A percentile compares a stretch with the other conserved stretches of the same genome.
phyloP scores from a whole-genome alignment of 139 green algal genomes.

The Ettlia oleoabundans region DNA sequence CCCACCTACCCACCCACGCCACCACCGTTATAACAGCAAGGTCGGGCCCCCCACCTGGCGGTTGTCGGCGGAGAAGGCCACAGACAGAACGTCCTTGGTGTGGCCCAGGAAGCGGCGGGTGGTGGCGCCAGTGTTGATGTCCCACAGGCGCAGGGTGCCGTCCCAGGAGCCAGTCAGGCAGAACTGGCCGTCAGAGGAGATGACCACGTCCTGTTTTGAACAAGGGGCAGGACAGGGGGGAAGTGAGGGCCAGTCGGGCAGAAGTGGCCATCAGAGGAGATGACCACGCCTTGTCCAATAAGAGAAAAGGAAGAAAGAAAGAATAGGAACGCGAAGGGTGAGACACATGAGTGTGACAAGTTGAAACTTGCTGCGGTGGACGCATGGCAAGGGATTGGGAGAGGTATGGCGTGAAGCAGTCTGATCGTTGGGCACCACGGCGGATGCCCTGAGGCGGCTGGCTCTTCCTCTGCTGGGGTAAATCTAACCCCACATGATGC shows the following conservation, averaged over 20 bases:
- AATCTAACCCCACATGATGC: no score
- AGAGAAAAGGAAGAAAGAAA: no score
- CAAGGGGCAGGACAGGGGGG: no score
- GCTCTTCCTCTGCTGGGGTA: no score
- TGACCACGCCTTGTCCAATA: conserved; percentile 92
- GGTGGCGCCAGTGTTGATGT: conserved; percentile 96
- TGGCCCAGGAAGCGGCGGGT: conserved; percentile 98
- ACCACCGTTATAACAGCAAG: no score
- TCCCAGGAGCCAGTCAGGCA: conserved; percentile 98
- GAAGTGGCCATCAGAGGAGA: conserved; percentile 99
- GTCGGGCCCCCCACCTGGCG: conserved; percentile 78
- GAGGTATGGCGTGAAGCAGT: no score
- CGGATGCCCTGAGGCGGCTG: no score
- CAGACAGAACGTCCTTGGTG: conserved; percentile 98
- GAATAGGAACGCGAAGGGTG: no score
- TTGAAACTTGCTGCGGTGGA: no score
- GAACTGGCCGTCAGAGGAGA: conserved; percentile 99
- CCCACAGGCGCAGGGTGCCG: conserved; percentile 98
- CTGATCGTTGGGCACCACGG: no score
- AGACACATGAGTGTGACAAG: no score
- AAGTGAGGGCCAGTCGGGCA: conserved; percentile 96
- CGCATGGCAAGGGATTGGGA: no score
- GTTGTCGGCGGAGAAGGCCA: conserved; percentile 99
- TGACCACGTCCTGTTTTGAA: conserved; percentile 94
- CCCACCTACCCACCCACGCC: background rate